Evolutionary conservation across 1,139 yeast species (phyloP).

Genomic region (Suhomyces maxii): DNA sequence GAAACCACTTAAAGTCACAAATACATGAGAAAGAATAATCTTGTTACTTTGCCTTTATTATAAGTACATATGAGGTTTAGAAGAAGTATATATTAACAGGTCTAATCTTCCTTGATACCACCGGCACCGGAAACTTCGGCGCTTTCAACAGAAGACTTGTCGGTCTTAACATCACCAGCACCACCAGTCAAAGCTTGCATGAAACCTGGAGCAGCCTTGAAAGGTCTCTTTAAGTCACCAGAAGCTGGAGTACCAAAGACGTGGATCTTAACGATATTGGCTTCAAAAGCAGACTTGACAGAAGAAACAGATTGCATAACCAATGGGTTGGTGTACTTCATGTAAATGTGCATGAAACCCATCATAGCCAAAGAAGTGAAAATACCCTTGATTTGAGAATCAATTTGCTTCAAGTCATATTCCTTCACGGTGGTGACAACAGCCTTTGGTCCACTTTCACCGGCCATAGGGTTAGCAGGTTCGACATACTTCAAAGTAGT

Average conservation of each 20-base stretch:
- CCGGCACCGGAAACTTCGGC: constrained; percentile 88
- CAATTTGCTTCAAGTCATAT: constrained; percentile 87
- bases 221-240: constrained; percentile 96
- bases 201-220: constrained; percentile 83
- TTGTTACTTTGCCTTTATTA: background rate
- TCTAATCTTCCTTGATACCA: constrained; percentile 86
- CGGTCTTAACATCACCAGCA: constrained; percentile 63
- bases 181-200: constrained; percentile 66
- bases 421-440: constrained; percentile 91
- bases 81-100: background rate
- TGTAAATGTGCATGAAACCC: constrained; percentile 97
- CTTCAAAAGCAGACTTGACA: constrained; percentile 84
- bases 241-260: constrained; percentile 78
- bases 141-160: constrained; percentile 79
- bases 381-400: constrained; percentile 74
- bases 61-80: background rate
- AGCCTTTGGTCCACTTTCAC: constrained; percentile 69
- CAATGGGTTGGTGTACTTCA: constrained; percentile 97
- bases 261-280: constrained; percentile 90
- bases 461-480: constrained; percentile 79
- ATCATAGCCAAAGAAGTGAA: constrained; percentile 95
- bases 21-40: too few relatives aligned
- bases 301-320: constrained; percentile 93
- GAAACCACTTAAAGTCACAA: too few relatives aligned
- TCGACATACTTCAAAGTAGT: constrained; percentile 90